Conservation (phyloP, 208 protist genomes). For the Dictyostelium gargantuum region DNA sequence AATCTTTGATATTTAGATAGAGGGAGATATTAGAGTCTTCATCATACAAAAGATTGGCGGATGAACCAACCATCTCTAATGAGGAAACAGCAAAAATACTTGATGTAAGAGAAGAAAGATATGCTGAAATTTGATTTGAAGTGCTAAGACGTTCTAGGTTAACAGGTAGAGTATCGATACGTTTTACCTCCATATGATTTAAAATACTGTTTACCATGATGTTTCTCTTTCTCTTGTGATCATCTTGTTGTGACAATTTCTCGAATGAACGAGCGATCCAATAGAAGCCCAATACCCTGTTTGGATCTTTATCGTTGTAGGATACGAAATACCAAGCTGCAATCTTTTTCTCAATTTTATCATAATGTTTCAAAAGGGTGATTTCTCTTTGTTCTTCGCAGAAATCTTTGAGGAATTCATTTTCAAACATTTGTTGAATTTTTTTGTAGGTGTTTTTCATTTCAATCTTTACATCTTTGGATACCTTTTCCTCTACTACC, state of each 20-base stretch:
- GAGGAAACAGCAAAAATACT: neutral
- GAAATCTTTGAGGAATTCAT: constrained; percentile 13
- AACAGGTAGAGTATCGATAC: neutral
- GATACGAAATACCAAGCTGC: neutral
- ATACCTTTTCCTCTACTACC: neutral
- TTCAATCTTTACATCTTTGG: neutral
- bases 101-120: neutral
- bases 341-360: neutral
- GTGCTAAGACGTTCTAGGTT: neutral
- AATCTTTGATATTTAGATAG: neutral
- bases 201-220: neutral
- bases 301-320: neutral
- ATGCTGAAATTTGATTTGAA: neutral
- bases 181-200: neutral
- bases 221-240: neutral
- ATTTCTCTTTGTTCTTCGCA: neutral
- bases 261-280: neutral
- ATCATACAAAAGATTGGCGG: neutral
- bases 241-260: neutral
- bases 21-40: neutral
- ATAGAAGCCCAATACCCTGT: neutral
- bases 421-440: neutral
- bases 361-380: neutral
- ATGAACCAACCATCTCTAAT: neutral
- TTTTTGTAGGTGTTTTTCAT: neutral